A percentile compares a stretch with the other conserved stretches of the same genome.
Evolutionary conservation across 306 rosid genomes (phyloP).

Genomic region (Cucurbita maxima): DNA sequence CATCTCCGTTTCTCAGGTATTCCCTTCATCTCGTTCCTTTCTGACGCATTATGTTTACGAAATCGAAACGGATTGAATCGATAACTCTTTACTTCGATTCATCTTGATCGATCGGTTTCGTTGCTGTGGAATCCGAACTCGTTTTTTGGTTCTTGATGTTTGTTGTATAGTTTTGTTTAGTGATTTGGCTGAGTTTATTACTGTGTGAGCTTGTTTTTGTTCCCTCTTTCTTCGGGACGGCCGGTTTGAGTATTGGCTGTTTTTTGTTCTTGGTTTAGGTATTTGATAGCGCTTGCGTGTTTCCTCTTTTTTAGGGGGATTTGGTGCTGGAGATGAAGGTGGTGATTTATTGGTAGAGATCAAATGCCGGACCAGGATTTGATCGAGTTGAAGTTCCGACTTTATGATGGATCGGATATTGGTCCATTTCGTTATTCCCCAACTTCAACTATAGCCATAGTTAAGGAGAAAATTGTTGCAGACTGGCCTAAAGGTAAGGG

Average conservation of each 20-base stretch:
- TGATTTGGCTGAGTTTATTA: background rate
- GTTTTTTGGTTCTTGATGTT: background rate
- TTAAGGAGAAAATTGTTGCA: slow-evolving; percentile 64
- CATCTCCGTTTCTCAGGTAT: background rate
- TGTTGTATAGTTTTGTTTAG: background rate
- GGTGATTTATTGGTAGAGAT: slow-evolving; percentile 14
- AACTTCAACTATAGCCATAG: slow-evolving; percentile 50
- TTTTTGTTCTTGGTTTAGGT: background rate
- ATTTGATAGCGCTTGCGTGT: background rate
- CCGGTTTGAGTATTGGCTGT: background rate
- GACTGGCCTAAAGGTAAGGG: slow-evolving; percentile 84
- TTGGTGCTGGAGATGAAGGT: slow-evolving; percentile 1
- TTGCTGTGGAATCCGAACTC: background rate
- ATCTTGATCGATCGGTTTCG: background rate
- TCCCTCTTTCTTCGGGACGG: background rate
- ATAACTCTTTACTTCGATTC: background rate
- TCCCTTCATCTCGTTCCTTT: background rate
- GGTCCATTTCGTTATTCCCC: slow-evolving; percentile 77
- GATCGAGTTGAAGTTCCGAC: slow-evolving; percentile 79
- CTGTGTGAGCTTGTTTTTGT: background rate
- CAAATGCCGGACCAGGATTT: slow-evolving; percentile 82
- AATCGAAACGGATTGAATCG: background rate
- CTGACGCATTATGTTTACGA: background rate
- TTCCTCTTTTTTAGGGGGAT: background rate
- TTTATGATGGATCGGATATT: slow-evolving; percentile 77